Evolutionary conservation across 768 basidiomycete genomes (phyloP), one percentile per base, ranked within the genome.

Genomic region (Piloderma croceum): DNA sequence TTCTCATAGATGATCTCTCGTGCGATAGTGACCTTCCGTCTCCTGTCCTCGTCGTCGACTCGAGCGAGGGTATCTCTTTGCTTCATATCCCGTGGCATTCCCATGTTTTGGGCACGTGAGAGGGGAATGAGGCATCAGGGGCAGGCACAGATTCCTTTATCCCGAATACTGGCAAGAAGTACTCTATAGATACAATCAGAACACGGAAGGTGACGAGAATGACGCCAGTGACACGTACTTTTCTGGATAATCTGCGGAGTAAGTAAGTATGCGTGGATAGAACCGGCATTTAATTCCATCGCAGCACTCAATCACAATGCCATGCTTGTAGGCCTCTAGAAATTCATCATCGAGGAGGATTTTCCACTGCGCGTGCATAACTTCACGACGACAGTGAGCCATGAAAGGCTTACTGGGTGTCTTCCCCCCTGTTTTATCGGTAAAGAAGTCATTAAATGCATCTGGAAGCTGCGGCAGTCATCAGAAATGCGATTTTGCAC

Each of bases 161-260:
- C 61, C 5, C 62, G 55, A 3, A 73, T 64, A 6, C 55, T 54
- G 0, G 67, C 58, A 1, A 71, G 34, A 1, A 71, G 52, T 6
- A 67, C 46, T 44, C 65, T 68, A 35, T 15, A n/a, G n/a, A 27
- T 29, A 29, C 27, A 29, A 15, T 9, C 15, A 35, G 19, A 13
- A 13, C 7, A 13, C 27, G 21, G 7, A 12, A 18, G 21, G 24
- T n/a, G n/a, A n/a, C n/a, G n/a, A n/a, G n/a, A n/a, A 63, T 12
- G 2, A 64, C 46, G 7, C 59, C 55, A 41, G 60, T 60, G 41
- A n/a, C 27, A 15, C 60, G 41, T 44, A 71, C 67, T 67, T 67
- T 39, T 70, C 68, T 4, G 63, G 66, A 44, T 69, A 70, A 48
- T 66, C 65, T 10, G 65, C 64, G 0, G 64, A 59, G 31, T 64